Percentiles rank a stretch among this genome's conserved stretches.
Conservation (phyloP, 192 early-diverging fungal genomes). For the Gaertneriomyces sp. region DNA sequence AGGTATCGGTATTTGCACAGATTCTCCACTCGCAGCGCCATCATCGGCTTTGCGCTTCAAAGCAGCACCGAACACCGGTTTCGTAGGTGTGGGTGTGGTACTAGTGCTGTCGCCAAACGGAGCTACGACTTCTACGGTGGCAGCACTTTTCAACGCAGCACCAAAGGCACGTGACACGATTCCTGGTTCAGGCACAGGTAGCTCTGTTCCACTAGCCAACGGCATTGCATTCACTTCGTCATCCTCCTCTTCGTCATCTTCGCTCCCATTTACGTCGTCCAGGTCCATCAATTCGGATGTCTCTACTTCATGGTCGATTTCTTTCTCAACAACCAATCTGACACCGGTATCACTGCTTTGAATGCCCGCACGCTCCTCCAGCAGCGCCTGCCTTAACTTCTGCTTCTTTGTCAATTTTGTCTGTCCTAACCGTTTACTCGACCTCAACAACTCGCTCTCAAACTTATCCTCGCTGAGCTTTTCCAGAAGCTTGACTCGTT, state of each 20-base stretch:
- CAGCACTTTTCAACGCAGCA: constrained; percentile 10
- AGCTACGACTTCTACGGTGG: constrained; percentile 17
- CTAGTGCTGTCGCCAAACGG: constrained; percentile 3
- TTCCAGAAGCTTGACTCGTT: constrained; percentile 43
- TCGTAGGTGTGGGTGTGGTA: constrained; percentile 18
- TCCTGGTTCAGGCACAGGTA: constrained; percentile 1
- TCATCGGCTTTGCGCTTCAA: constrained; percentile 36
- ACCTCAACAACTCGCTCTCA: constrained; percentile 37
- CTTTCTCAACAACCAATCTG: constrained; percentile 12
- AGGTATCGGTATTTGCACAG: constrained; percentile 8
- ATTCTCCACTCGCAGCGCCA: constrained; percentile 21
- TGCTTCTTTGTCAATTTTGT: constrained; percentile 43
- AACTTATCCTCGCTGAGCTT: constrained; percentile 45
- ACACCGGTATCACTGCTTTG: constrained; percentile 29
- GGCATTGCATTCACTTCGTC: neutral
- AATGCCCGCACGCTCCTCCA: constrained; percentile 46
- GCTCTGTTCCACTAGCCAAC: constrained; percentile 4
- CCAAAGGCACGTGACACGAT: constrained; percentile 24
- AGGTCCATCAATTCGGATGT: neutral
- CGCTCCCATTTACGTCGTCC: neutral
- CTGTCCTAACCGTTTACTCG: constrained; percentile 41
- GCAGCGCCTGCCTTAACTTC: constrained; percentile 40
- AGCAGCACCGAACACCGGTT: constrained; percentile 39
- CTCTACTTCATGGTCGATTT: neutral
- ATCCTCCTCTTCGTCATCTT: constrained; percentile 4